A percentile compares a stretch with the other conserved stretches of the same genome.
phyloP scores from a whole-genome alignment of 305 asterid genomes.

The Monarda citriodora region DNA sequence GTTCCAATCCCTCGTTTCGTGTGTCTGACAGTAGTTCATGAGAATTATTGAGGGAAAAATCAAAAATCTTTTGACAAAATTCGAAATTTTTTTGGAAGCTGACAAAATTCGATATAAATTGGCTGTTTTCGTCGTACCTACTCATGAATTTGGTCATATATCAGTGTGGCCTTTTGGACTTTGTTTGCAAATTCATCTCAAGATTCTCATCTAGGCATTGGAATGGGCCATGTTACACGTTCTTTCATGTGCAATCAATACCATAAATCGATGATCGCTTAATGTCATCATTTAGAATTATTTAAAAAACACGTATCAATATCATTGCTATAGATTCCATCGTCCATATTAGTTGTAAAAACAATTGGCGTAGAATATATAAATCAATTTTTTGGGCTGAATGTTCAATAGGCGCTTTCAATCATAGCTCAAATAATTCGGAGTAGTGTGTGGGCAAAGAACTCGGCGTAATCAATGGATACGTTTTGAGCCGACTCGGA shows the following conservation, averaged over 20 bases:
- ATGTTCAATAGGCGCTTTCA: no score
- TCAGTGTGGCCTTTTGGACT: conserved; percentile 50
- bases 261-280: conserved; percentile 15
- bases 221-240: conserved; percentile 32
- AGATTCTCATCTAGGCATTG: conserved; percentile 10
- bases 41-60: conserved; percentile 9
- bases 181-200: conserved; percentile 24
- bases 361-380: no score
- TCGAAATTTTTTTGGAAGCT: no score
- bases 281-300: conserved; percentile 2
- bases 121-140: conserved; percentile 20
- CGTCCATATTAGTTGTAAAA: no score
- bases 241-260: conserved; percentile 33
- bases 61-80: conserved; percentile 19
- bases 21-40: conserved; percentile 10
- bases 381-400: no score
- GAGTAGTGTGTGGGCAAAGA: no score
- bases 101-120: conserved; percentile 12
- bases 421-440: no score
- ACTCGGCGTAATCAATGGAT: no score
- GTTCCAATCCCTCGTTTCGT: conserved; percentile 11
- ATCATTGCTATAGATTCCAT: no score
- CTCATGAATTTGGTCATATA: conserved; percentile 28
- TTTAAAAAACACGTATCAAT: no score
- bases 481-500: no score